Conservation (phyloP, 164 flowering plant species). For the Chimonanthus salicifolius region DNA sequence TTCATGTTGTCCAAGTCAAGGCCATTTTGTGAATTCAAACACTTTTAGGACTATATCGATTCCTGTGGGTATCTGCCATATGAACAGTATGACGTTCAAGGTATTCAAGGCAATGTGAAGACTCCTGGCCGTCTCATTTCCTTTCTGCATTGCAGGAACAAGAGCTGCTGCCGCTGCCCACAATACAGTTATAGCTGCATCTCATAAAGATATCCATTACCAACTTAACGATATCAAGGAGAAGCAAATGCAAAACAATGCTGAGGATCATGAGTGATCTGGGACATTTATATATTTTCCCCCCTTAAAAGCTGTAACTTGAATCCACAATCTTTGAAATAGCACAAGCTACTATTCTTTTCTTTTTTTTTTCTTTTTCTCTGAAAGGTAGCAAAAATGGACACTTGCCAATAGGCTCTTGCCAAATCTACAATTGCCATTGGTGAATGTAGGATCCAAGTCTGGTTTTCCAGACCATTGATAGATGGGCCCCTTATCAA, state of each 20-base stretch:
- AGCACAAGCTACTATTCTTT: no score
- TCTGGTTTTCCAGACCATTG: no score
- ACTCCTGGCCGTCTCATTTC: slow-evolving; percentile 83
- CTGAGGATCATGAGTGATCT: no score
- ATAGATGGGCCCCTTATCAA: no score
- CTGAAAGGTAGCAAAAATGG: not conserved
- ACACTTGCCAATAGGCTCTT: no score
- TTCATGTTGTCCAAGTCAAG: slow-evolving; percentile 25
- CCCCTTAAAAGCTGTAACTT: no score
- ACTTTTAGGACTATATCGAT: slow-evolving; percentile 78
- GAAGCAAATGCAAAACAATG: not conserved
- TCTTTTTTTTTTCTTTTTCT: no score
- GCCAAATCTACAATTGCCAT: no score
- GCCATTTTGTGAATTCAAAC: slow-evolving; percentile 86
- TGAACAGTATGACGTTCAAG: slow-evolving; percentile 65
- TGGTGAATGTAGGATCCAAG: no score
- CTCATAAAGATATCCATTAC: not conserved
- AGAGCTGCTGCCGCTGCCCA: slow-evolving; percentile 97
- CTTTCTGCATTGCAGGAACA: slow-evolving; percentile 93
- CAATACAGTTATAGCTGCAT: slow-evolving; percentile 75
- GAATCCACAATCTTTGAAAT: no score
- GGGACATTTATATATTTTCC: no score
- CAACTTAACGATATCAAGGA: not conserved
- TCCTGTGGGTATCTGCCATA: slow-evolving; percentile 92
- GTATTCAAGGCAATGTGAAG: slow-evolving; percentile 83